Conservation (phyloP, 1,284 basidiomycete genomes). For the Ustilago xerochloae region DNA sequence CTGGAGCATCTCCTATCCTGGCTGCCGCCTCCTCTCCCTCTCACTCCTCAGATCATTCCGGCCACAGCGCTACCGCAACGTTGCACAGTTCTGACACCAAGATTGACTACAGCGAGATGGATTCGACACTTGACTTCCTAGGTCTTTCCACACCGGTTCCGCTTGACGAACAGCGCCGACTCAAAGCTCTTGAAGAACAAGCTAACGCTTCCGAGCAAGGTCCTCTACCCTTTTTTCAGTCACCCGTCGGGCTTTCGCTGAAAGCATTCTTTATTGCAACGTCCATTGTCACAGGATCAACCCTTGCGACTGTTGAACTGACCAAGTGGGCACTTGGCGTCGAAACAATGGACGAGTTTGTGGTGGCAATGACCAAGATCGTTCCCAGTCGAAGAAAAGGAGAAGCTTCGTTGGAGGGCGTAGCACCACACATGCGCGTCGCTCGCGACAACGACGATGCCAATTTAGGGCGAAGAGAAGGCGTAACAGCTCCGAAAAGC, state of each 20-base stretch:
- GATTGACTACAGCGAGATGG: slow-evolving; percentile 50
- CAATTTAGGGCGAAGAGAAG: neutral
- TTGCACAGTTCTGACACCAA: slow-evolving; percentile 13
- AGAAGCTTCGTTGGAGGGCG: slow-evolving; percentile 11
- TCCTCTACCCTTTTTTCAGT: slow-evolving; percentile 26
- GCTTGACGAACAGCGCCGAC: slow-evolving; percentile 24
- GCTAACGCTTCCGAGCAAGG: neutral
- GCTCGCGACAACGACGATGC: slow-evolving; percentile 5
- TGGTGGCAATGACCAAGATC: slow-evolving; percentile 40
- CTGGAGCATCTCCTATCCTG: neutral
- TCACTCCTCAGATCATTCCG: neutral
- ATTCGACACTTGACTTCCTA: slow-evolving; percentile 45
- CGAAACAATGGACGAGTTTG: slow-evolving; percentile 48
- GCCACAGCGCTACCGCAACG: slow-evolving; percentile 1
- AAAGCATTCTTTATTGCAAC: slow-evolving; percentile 51
- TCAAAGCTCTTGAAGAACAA: slow-evolving; percentile 18
- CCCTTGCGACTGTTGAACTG: slow-evolving; percentile 23
- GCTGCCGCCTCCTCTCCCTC: neutral
- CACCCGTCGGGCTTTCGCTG: slow-evolving; percentile 42
- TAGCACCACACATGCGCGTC: slow-evolving; percentile 39
- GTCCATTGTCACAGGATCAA: slow-evolving; percentile 26
- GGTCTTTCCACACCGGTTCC: slow-evolving; percentile 37
- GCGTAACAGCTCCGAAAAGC: slow-evolving; percentile 15
- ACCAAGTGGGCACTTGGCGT: slow-evolving; percentile 32
- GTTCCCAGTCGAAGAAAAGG: slow-evolving; percentile 23